phyloP scores from a whole-genome alignment of 768 basidiomycete species.

The Trametopsis cervina region DNA sequence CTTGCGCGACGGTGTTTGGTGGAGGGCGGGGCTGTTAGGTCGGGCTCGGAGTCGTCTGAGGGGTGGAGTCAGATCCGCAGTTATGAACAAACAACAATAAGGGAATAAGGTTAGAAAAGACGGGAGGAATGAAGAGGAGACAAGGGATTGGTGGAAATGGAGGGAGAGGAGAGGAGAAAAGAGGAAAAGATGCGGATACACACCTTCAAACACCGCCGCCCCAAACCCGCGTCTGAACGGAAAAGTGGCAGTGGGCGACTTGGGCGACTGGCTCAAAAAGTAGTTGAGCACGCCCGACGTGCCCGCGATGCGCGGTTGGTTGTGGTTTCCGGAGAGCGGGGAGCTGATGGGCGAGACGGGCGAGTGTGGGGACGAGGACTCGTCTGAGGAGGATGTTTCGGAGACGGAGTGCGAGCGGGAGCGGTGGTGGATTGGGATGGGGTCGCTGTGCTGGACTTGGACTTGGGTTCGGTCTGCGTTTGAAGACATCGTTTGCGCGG shows the following conservation, averaged over 20 bases:
- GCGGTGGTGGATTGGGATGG: constrained; percentile 55
- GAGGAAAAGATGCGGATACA: constrained; percentile 5
- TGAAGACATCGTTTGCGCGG: constrained; percentile 15
- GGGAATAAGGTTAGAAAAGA: background rate
- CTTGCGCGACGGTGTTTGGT: constrained; percentile 48
- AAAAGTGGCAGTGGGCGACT: constrained; percentile 40
- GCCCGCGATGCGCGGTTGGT: constrained; percentile 38
- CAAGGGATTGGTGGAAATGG: background rate
- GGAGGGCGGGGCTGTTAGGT: constrained; percentile 5
- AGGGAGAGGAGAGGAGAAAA: background rate
- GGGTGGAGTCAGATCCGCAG: background rate
- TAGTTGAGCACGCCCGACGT: constrained; percentile 68
- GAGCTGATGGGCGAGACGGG: constrained; percentile 38
- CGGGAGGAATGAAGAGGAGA: background rate
- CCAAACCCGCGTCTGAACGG: constrained; percentile 53
- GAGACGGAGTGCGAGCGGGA: constrained; percentile 58
- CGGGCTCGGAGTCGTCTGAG: constrained; percentile 15
- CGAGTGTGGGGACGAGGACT: constrained; percentile 38
- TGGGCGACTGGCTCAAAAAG: constrained; percentile 58
- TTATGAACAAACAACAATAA: no score
- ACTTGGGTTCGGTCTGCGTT: constrained; percentile 24
- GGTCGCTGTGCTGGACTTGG: constrained; percentile 49
- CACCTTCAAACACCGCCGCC: constrained; percentile 59
- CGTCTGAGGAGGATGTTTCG: constrained; percentile 37
- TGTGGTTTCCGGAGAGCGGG: constrained; percentile 28